Evolutionary conservation across 179 eudicot genomes (phyloP).

Genomic region (Heliamphora pulchella): DNA sequence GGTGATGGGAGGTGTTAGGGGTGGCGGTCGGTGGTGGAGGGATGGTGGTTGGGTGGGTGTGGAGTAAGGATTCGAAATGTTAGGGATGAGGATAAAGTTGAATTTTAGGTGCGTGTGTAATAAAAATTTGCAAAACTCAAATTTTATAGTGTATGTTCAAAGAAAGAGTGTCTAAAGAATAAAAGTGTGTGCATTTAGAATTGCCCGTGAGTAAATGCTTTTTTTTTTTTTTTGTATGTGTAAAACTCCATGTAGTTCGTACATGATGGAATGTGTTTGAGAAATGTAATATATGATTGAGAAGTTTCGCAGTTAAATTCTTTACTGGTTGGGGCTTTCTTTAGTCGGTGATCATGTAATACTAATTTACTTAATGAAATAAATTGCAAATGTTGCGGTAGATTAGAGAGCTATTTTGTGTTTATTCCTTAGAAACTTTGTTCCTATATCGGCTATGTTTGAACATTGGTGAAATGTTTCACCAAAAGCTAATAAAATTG

Average conservation of each 20-base stretch:
- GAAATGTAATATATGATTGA: not conserved
- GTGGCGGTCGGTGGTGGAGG: no score
- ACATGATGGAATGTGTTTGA: not conserved
- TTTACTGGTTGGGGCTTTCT: not conserved
- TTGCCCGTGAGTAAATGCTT: no score
- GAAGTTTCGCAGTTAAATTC: not conserved
- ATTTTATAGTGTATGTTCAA: no score
- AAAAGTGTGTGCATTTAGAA: no score
- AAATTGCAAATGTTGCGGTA: not conserved
- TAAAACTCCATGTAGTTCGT: not conserved
- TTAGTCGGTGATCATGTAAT: not conserved
- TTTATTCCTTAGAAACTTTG: not conserved
- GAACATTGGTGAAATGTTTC: no score
- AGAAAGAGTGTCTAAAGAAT: no score
- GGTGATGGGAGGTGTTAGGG: no score
- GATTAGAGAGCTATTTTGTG: not conserved
- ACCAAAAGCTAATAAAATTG: not conserved
- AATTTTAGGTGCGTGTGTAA: no score
- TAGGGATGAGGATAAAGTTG: no score
- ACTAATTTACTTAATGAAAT: not conserved
- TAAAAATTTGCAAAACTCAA: no score
- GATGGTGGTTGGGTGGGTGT: no score
- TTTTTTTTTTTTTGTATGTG: not conserved
- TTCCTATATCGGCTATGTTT: not conserved
- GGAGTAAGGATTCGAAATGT: no score